These are phyloP conservation scores for Solanum clarkiae DNA, from an alignment of 257 asterid genomes.

Conservation along the genomic window DNA sequence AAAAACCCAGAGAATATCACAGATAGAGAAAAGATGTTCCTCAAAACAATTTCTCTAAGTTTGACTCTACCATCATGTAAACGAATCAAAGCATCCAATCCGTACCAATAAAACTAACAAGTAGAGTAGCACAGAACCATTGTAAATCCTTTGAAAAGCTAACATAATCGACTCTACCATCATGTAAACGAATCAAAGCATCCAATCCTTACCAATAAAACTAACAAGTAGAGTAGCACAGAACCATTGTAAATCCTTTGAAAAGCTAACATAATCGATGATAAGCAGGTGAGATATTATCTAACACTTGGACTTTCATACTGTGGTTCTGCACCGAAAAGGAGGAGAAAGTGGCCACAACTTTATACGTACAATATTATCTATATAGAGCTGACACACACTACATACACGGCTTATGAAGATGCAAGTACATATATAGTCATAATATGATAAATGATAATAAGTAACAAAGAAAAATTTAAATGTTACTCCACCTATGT, in stretches of 20 bases:
- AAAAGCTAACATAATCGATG: neutral
- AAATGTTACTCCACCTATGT: neutral
- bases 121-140: neutral
- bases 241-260: neutral
- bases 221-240: neutral
- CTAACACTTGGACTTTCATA: neutral
- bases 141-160: neutral
- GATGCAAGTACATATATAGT: neutral
- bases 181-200: neutral
- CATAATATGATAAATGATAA: neutral
- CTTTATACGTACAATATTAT: neutral
- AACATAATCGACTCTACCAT: neutral
- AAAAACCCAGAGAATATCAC: neutral
- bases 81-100: neutral
- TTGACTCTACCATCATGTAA: neutral
- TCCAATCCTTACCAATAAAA: neutral
- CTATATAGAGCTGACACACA: neutral
- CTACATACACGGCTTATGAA: neutral
- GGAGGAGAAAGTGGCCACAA: neutral
- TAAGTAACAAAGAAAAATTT: neutral
- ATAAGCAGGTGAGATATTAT: neutral
- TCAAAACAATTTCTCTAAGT: neutral
- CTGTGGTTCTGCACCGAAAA: neutral
- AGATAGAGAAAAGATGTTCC: neutral
- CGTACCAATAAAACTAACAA: neutral